Base-by-base conservation (phyloP, 2,329 filamentous ascomycete species). In the Colletotrichum sp. region DNA sequence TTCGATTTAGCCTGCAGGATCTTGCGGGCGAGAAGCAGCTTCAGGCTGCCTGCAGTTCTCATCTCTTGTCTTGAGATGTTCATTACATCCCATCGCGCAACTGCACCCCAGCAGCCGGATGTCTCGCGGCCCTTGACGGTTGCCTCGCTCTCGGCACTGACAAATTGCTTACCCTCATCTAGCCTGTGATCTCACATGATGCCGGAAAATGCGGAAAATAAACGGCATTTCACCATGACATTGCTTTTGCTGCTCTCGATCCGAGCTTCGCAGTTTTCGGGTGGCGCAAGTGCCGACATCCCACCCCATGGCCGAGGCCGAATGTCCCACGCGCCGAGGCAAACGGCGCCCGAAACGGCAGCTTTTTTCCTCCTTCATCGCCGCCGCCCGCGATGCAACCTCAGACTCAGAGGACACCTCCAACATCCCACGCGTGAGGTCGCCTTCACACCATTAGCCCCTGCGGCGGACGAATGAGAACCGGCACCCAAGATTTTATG, bases 371-470 rank as follows among this genome's bases (percentile, higher is more conserved):
- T 30, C 18, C 36, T 8, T 39, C 65, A n/a, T 32, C 52, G 49
- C 12, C 34, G 28, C 39, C 30, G 5, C 21, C 28, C 60, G 36
- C 44, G 32, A 65, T 13, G 32, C 59, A 13, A 71, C 28, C 21
- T 49, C 24, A 13, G 32, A 62, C 57, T 39, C 39, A 49, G 55
- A 30, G 26, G 26, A 52, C 55, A 24, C 26, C 21, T 59, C 59
- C 32, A 21, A 2, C 28, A 49, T 62, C 59, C 59, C 66, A 70
- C 57, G 71, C 39, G 39, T 60, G 52, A 32, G 66, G 36, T 65
- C 12, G 39, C 12, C 67, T 75, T 67, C 72, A 75, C 69, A 68
- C 63, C 69, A 68, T 49, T 44, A 75, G 63, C 39, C 55, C 10
- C 64, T 57, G 34, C 68, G 18, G 34, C 68, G 26, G 44, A 70